These are phyloP conservation scores for Fusarium succisae DNA, from an alignment of 2,329 filamentous ascomycete species.

Conservation along the genomic window DNA sequence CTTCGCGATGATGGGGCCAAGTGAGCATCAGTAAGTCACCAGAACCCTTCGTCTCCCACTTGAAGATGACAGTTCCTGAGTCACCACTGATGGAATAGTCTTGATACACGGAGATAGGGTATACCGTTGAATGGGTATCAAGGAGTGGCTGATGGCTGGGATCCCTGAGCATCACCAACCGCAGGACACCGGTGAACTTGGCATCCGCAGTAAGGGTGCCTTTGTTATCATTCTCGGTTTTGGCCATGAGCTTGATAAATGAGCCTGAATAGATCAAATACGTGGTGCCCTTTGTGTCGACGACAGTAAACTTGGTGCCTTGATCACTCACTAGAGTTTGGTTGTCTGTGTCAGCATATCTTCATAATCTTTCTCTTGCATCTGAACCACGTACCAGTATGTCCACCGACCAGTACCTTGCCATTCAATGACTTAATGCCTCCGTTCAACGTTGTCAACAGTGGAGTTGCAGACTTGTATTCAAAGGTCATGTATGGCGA, in stretches of 20 bases:
- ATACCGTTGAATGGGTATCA: neutral
- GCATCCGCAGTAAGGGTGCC: neutral
- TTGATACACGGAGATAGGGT: neutral
- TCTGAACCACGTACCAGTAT: neutral
- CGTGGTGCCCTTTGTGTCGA: neutral
- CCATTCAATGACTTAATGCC: neutral
- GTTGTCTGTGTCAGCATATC: neutral
- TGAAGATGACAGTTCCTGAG: neutral
- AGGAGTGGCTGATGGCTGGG: neutral
- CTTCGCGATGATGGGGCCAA: neutral
- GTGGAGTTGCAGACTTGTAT: neutral
- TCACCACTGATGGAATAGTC: neutral
- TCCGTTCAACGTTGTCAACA: neutral
- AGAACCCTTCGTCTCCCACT: neutral
- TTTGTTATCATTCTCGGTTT: neutral
- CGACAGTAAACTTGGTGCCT: neutral
- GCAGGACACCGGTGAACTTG: neutral
- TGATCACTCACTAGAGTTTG: neutral
- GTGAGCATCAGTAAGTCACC: neutral
- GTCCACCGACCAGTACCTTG: accelerated
- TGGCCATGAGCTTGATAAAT: neutral
- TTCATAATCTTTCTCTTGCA: accelerated
- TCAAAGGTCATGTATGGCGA: neutral
- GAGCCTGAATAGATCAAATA: neutral
- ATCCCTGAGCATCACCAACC: neutral